Percentiles rank a stretch among this genome's conserved stretches.
Evolutionary conservation across 225 moss, liverwort and hornwort genomes (phyloP).

Genomic region (Sphagnum contortum): DNA sequence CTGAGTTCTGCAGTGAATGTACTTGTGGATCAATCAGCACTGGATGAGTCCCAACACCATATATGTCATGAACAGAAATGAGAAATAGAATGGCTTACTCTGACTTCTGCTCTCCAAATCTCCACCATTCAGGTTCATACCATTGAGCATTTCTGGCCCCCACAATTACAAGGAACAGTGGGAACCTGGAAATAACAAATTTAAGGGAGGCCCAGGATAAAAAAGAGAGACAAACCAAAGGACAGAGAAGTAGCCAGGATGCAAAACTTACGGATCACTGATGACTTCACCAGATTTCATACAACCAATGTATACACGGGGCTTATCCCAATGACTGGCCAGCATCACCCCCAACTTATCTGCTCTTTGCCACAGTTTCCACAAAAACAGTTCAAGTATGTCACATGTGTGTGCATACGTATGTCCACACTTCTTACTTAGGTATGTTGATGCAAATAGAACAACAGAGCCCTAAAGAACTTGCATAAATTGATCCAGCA

Average conservation of each 20-base stretch:
- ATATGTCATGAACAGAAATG: too few relatives aligned
- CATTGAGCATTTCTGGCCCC: constrained; percentile 60
- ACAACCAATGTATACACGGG: constrained; percentile 66
- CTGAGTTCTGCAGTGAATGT: too few relatives aligned
- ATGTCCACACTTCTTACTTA: neutral
- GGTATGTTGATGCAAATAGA: too few relatives aligned
- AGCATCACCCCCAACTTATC: constrained; percentile 49
- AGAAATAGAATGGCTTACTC: constrained; percentile 20
- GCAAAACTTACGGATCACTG: constrained; percentile 48
- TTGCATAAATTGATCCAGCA: too few relatives aligned
- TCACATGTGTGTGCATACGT: neutral
- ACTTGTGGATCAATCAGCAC: too few relatives aligned
- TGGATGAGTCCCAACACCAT: too few relatives aligned
- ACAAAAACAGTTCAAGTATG: neutral
- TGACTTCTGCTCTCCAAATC: constrained; percentile 90
- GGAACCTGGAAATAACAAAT: too few relatives aligned
- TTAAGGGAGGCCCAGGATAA: too few relatives aligned
- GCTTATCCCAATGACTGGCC: constrained; percentile 47
- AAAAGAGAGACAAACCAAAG: too few relatives aligned
- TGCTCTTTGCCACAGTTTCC: constrained; percentile 13
- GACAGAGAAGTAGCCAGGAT: too few relatives aligned
- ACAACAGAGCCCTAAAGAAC: too few relatives aligned
- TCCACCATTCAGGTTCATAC: constrained; percentile 99
- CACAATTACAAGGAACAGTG: neutral
- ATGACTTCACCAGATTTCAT: constrained; percentile 68